Evolutionary conservation across 2,329 filamentous ascomycete genomes (phyloP), one percentile per base, ranked within the genome.

Genomic region (Diaporthe batatas): DNA sequence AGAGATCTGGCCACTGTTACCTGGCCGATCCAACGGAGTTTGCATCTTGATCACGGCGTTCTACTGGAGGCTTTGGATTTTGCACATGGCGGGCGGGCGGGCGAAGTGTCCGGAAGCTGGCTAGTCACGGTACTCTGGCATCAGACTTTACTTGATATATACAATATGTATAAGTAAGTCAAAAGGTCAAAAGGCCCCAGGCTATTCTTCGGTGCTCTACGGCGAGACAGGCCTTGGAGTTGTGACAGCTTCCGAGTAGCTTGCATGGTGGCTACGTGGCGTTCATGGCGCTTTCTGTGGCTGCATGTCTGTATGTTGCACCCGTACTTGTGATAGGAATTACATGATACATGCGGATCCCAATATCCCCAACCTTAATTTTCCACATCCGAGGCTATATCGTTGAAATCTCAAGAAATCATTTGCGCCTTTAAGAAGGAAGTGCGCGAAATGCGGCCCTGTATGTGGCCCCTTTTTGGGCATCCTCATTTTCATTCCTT

Each of bases 1-100:
- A 51, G 55, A 34, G 68, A 32, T 62, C 21, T 62, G 44, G 68
- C 53, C 54, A 23, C 36, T 25, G 39, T 29, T 36, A 25, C 23
- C 53, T 70, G 68, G 57, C 44, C 29, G 44, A 62, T 70, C 55
- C 44, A 53, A 53, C 32, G 68, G 68, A 51, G 68, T 65, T 65
- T 70, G 55, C 29, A 62, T 32, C 44, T 39, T 44, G 44, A 51
- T 16, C 68, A 39, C 32, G 54, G 68, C 68, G 54, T 59, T 70
- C 23, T 59, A 34, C 36, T 59, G 42, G 42, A 18, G 23, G 8
- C 10, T 29, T 25, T 51, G 16, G 8, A 34, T 39, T 44, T 49
- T 36, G 32, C 49, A 29, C 36, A 42, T 39, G 44, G 62, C 14
- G 29, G 55, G 42, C 7, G 44, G 44, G 25, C 14, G 23, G 68